phyloP scores from a whole-genome alignment of 148 eudicot genomes.

The Vaccinium myrtillus region DNA sequence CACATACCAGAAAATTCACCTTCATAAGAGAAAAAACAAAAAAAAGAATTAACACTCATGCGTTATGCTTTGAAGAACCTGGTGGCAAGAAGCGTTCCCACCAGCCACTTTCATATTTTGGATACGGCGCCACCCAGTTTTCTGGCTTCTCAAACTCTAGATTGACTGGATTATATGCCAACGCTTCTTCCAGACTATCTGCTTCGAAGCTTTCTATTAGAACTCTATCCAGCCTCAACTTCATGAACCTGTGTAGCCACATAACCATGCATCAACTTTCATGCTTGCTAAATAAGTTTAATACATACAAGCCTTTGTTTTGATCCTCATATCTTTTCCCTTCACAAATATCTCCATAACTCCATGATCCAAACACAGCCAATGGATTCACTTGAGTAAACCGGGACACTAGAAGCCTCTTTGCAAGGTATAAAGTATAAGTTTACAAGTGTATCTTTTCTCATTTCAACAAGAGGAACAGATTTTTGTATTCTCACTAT shows the following conservation, averaged over 20 bases:
- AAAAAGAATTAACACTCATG: constrained; percentile 18
- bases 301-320: background rate
- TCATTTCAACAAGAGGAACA: background rate
- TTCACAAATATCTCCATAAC: background rate
- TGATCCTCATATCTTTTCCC: background rate
- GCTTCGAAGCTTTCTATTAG: constrained; percentile 77
- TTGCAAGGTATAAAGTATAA: background rate
- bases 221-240: constrained; percentile 84
- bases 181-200: constrained; percentile 77
- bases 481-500: background rate
- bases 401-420: background rate
- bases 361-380: background rate
- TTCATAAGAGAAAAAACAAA: background rate
- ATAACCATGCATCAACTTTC: constrained; percentile 3
- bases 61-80: constrained; percentile 45
- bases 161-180: constrained; percentile 70
- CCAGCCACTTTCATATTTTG: constrained; percentile 88
- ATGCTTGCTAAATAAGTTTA: background rate
- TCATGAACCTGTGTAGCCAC: constrained; percentile 73
- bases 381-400: background rate
- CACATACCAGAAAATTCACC: background rate
- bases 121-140: constrained; percentile 93
- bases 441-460: background rate
- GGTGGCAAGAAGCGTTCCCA: constrained; percentile 84
- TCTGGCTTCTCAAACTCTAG: constrained; percentile 79